A percentile compares a stretch with the other conserved stretches of the same genome.
phyloP scores from a whole-genome alignment of 495 filamentous ascomycete species.

The Neurospora sp. region DNA sequence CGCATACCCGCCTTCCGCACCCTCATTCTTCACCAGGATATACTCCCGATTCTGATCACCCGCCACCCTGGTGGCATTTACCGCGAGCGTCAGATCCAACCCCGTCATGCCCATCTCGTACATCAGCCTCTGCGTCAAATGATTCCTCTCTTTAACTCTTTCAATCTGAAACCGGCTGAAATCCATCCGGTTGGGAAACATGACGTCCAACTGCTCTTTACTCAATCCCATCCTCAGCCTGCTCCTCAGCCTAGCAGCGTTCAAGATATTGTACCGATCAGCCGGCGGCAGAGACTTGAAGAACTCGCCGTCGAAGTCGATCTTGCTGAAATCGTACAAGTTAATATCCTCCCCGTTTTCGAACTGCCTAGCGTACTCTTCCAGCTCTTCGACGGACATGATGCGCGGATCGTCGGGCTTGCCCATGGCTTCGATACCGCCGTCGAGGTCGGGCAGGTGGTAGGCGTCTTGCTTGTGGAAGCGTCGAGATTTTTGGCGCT shows the following conservation, averaged over 20 bases:
- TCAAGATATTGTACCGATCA: conserved; percentile 94
- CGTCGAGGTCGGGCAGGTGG: conserved; percentile 77
- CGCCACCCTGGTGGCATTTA: conserved; percentile 58
- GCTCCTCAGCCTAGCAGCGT: conserved; percentile 79
- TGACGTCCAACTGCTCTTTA: conserved; percentile 86
- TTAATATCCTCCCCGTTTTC: conserved; percentile 91
- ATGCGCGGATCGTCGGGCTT: conserved; percentile 84
- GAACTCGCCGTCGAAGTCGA: conserved; percentile 91
- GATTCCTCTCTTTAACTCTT: conserved; percentile 79
- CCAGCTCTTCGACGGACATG: conserved; percentile 86
- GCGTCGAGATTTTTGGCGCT: conserved; percentile 60
- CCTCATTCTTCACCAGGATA: conserved; percentile 88
- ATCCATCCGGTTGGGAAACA: conserved; percentile 98
- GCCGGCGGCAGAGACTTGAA: conserved; percentile 81
- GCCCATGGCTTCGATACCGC: conserved; percentile 72
- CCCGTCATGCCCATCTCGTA: conserved; percentile 83
- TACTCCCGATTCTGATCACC: conserved; percentile 90
- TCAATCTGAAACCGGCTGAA: conserved; percentile 96
- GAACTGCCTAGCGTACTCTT: conserved; percentile 88
- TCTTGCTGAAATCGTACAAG: conserved; percentile 97
- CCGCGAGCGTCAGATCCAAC: conserved; percentile 52
- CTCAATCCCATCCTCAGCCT: conserved; percentile 88
- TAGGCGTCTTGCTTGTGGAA: conserved; percentile 92
- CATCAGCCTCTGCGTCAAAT: conserved; percentile 94
- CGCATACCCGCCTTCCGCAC: conserved; percentile 94